These are phyloP conservation scores for Phytophthora palmivora DNA, from an alignment of 352 stramenopile species.

Conservation along the genomic window DNA sequence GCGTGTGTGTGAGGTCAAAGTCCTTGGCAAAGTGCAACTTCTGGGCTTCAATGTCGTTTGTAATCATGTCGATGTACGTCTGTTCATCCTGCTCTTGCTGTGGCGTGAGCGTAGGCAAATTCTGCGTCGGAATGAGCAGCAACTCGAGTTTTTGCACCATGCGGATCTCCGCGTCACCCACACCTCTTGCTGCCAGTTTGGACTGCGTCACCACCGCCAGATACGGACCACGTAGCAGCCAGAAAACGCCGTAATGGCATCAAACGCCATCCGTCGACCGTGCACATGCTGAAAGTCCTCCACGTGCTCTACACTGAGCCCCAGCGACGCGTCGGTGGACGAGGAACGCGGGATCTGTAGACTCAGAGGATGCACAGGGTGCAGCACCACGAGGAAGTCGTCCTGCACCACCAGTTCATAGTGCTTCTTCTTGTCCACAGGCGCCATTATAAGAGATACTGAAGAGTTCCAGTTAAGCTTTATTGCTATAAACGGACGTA, in stretches of 20 bases:
- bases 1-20: slow-evolving; percentile 80
- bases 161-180: slow-evolving; percentile 62
- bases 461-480: slow-evolving; percentile 7
- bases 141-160: slow-evolving; percentile 68
- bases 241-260: slow-evolving; percentile 86
- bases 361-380: slow-evolving; percentile 52
- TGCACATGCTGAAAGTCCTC: slow-evolving; percentile 70
- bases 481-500: background rate
- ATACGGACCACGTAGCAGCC: slow-evolving; percentile 70
- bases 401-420: slow-evolving; percentile 81
- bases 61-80: slow-evolving; percentile 72
- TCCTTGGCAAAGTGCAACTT: slow-evolving; percentile 80
- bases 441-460: slow-evolving; percentile 17
- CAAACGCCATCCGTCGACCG: slow-evolving; percentile 75
- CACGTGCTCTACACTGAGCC: slow-evolving; percentile 66
- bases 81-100: slow-evolving; percentile 68
- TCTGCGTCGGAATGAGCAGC: slow-evolving; percentile 70
- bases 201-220: slow-evolving; percentile 78
- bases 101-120: slow-evolving; percentile 53
- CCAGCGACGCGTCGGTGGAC: slow-evolving; percentile 42
- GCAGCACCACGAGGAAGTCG: slow-evolving; percentile 68
- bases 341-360: slow-evolving; percentile 56
- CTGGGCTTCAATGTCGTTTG: slow-evolving; percentile 52
- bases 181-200: slow-evolving; percentile 57
- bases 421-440: slow-evolving; percentile 39